Evolutionary conservation across 2,329 filamentous ascomycete genomes (phyloP).

Genomic region (Colletotrichum liriopes): DNA sequence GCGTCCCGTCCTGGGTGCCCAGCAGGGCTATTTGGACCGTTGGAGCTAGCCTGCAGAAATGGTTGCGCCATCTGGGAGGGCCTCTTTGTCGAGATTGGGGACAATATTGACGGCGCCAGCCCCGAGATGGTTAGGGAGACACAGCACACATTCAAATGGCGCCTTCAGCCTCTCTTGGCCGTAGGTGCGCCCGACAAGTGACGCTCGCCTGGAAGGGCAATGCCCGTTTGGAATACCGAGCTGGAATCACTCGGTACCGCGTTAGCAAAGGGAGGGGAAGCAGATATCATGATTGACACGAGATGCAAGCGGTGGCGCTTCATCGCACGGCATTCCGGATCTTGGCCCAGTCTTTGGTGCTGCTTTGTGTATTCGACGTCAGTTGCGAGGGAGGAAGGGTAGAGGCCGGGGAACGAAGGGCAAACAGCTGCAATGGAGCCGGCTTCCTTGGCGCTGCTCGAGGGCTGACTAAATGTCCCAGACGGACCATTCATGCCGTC

Average conservation of each 20-base stretch:
- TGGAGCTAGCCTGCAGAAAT: conserved; percentile 12
- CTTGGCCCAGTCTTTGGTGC: not conserved
- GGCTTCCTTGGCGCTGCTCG: not conserved
- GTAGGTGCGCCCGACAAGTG: not conserved
- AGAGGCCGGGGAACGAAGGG: not conserved
- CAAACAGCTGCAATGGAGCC: not conserved
- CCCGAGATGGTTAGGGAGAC: conserved; percentile 25
- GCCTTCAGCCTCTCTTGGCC: conserved; percentile 28
- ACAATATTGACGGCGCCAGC: conserved; percentile 8
- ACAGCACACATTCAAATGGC: conserved; percentile 1
- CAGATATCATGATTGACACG: conserved; percentile 19
- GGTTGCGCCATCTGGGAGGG: conserved; percentile 7
- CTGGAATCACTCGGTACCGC: not conserved
- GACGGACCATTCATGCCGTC: not conserved
- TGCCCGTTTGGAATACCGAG: not conserved
- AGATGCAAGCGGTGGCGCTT: not conserved
- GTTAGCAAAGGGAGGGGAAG: conserved; percentile 9
- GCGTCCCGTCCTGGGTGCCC: conserved; percentile 1
- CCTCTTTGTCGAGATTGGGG: conserved; percentile 20
- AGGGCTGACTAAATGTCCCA: not conserved
- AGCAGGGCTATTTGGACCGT: conserved; percentile 15
- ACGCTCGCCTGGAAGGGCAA: not conserved
- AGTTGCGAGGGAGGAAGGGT: not conserved
- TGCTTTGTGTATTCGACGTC: not conserved
- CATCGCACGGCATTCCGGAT: too few relatives aligned